Percentiles rank a stretch among this genome's conserved stretches.
Evolutionary conservation across 768 basidiomycete genomes (phyloP).

Genomic region (Psilocybe cubensis): DNA sequence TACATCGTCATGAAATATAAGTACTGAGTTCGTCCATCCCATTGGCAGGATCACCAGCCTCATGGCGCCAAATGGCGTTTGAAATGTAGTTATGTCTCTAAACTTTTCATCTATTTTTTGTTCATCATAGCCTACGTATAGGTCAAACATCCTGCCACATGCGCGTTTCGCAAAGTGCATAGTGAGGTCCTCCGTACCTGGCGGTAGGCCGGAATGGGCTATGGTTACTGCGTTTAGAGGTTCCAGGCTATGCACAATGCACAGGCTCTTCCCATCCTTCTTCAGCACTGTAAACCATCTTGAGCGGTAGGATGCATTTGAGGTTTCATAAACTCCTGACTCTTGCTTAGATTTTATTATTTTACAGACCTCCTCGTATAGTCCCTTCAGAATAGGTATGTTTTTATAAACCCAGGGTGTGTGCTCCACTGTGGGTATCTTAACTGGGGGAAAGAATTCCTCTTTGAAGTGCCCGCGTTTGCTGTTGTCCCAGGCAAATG

Average conservation of each 20-base stretch:
- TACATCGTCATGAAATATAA: conserved; percentile 36
- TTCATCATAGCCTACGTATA: conserved; percentile 36
- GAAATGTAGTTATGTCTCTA: conserved; percentile 31
- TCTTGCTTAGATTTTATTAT: conserved; percentile 30
- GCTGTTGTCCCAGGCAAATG: conserved; percentile 22
- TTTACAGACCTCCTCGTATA: conserved; percentile 4
- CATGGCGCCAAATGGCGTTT: conserved; percentile 25
- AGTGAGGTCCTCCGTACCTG: conserved; percentile 32
- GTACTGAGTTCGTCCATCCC: conserved; percentile 35
- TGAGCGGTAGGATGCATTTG: conserved; percentile 41
- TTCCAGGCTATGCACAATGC: conserved; percentile 38
- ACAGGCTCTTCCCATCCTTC: conserved; percentile 33
- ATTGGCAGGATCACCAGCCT: conserved; percentile 26
- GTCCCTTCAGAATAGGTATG: conserved; percentile 16
- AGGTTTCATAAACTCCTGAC: conserved; percentile 41
- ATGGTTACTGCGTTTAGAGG: conserved; percentile 39
- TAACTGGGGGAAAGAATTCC: too few relatives aligned
- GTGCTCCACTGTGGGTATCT: too few relatives aligned
- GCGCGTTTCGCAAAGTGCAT: conserved; percentile 35
- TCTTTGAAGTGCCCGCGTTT: conserved; percentile 18
- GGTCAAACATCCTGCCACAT: conserved; percentile 35
- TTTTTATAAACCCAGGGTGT: too few relatives aligned
- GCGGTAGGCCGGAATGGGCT: conserved; percentile 36
- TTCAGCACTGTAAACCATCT: conserved; percentile 42
- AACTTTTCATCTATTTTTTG: conserved; percentile 21